These are phyloP conservation scores for Russula earlei DNA, from an alignment of 768 basidiomycete genomes.

Conservation along the genomic window DNA sequence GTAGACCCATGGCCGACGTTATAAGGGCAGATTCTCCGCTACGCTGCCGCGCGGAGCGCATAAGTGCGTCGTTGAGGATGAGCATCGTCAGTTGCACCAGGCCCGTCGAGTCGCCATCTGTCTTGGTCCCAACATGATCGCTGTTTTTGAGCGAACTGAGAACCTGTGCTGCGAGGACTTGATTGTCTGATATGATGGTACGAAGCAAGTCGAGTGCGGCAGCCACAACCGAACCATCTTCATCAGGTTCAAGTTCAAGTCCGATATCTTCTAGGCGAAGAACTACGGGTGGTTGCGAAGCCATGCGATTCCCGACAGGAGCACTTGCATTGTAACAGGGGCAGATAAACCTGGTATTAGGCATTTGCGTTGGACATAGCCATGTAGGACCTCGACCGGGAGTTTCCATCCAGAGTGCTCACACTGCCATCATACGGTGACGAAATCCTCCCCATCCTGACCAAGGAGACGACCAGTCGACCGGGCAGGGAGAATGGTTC, in stretches of 20 bases:
- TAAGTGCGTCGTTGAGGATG: slow-evolving; percentile 71
- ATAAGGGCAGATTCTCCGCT: slow-evolving; percentile 47
- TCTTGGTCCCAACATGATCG: slow-evolving; percentile 35
- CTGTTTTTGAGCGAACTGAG: slow-evolving; percentile 58
- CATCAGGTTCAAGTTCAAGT: slow-evolving; percentile 52
- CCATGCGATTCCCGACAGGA: not conserved
- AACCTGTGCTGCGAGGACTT: slow-evolving; percentile 51
- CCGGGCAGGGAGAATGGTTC: slow-evolving; percentile 55
- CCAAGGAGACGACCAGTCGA: slow-evolving; percentile 65
- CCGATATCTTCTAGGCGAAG: slow-evolving; percentile 61
- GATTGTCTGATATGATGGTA: slow-evolving; percentile 64
- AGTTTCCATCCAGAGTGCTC: slow-evolving; percentile 82
- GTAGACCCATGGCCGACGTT: slow-evolving; percentile 73
- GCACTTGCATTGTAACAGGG: not conserved
- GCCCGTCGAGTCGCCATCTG: slow-evolving; percentile 51
- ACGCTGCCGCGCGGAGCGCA: slow-evolving; percentile 36
- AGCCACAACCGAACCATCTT: slow-evolving; percentile 56
- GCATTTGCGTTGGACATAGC: slow-evolving; percentile 56
- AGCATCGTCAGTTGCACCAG: slow-evolving; percentile 72
- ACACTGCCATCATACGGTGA: slow-evolving; percentile 74
- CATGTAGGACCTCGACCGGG: slow-evolving; percentile 68
- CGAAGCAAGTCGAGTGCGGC: slow-evolving; percentile 74
- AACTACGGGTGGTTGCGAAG: slow-evolving; percentile 13
- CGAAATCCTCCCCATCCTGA: slow-evolving; percentile 55
- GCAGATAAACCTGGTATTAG: slow-evolving; percentile 27